Percentiles rank a stretch among this genome's conserved stretches.
These are phyloP conservation scores for Pisolithus marmoratus DNA, from an alignment of 768 basidiomycete genomes.

Conservation along the genomic window DNA sequence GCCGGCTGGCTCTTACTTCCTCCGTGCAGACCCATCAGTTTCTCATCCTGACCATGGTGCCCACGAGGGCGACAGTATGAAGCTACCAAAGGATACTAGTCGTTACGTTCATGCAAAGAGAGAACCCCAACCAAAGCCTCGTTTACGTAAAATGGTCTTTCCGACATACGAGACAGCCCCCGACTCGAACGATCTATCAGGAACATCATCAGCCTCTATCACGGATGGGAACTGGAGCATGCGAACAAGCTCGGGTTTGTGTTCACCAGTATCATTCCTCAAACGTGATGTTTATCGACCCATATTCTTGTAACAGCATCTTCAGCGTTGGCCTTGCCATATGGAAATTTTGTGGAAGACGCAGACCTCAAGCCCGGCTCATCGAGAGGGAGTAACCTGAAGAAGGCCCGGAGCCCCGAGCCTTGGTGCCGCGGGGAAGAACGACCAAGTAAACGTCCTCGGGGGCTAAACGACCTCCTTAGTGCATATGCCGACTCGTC, in stretches of 20 bases:
- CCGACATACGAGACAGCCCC: constrained; percentile 1
- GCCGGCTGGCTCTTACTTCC: constrained; percentile 16
- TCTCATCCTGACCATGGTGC: constrained; percentile 9
- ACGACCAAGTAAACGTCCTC: constrained; percentile 24
- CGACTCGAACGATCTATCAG: neutral
- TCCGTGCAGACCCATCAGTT: constrained; percentile 13
- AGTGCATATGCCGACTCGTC: neutral
- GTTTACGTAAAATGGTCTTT: neutral
- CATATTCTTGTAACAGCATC: neutral
- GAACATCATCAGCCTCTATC: neutral
- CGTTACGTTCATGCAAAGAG: neutral
- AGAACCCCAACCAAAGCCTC: constrained; percentile 1
- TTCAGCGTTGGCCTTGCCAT: neutral
- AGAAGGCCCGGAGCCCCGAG: constrained; percentile 9
- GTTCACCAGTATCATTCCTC: neutral
- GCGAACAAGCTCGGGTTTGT: neutral
- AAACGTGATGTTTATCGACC: neutral
- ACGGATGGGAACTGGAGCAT: neutral
- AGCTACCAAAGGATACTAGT: constrained; percentile 8
- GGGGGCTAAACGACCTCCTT: constrained; percentile 11
- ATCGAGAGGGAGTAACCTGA: constrained; percentile 4
- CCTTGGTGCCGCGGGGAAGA: constrained; percentile 17
- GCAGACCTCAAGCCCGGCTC: neutral
- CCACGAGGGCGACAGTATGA: constrained; percentile 13
- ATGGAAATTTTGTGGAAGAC: neutral